Percentiles rank a stretch among this genome's conserved stretches.
Evolutionary conservation across 208 protist genomes (phyloP).

Genomic region (Wallacemonas collosoma): DNA sequence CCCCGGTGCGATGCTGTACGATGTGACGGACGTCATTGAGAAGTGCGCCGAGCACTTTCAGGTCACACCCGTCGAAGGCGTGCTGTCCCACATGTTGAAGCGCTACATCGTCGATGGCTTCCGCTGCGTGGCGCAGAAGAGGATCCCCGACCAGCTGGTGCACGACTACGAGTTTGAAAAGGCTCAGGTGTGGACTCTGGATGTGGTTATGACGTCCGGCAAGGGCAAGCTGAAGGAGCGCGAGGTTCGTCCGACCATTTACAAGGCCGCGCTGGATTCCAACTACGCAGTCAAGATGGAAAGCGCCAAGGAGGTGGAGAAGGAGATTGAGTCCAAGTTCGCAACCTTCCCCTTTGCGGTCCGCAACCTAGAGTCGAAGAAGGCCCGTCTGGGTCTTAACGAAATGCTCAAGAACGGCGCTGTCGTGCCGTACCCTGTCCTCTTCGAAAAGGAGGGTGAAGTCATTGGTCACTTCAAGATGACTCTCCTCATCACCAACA

Average conservation of each 20-base stretch:
- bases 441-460: slow-evolving; percentile 94
- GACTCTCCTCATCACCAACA: slow-evolving; percentile 89
- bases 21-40: slow-evolving; percentile 95
- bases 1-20: slow-evolving; percentile 82
- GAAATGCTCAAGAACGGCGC: slow-evolving; percentile 97
- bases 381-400: slow-evolving; percentile 92
- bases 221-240: slow-evolving; percentile 93
- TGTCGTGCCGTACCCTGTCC: slow-evolving; percentile 96
- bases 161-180: slow-evolving; percentile 94
- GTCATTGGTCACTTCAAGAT: slow-evolving; percentile 92
- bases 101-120: slow-evolving; percentile 98
- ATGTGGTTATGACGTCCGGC: slow-evolving; percentile 88
- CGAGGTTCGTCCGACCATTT: slow-evolving; percentile 91
- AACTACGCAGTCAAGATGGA: slow-evolving; percentile 98
- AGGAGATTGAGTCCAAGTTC: slow-evolving; percentile 95
- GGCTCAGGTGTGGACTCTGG: slow-evolving; percentile 92
- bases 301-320: slow-evolving; percentile 94
- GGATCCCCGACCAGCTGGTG: slow-evolving; percentile 92
- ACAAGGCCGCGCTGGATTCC: slow-evolving; percentile 95
- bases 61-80: slow-evolving; percentile 95
- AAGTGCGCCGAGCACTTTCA: slow-evolving; percentile 95
- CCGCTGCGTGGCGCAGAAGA: slow-evolving; percentile 94
- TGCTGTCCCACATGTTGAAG: slow-evolving; percentile 98
- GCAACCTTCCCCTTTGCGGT: slow-evolving; percentile 96
- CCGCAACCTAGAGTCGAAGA: slow-evolving; percentile 93